A percentile compares a stretch with the other conserved stretches of the same genome.
Conservation (phyloP, 495 filamentous ascomycete genomes). For the Aspergillus panamensis region DNA sequence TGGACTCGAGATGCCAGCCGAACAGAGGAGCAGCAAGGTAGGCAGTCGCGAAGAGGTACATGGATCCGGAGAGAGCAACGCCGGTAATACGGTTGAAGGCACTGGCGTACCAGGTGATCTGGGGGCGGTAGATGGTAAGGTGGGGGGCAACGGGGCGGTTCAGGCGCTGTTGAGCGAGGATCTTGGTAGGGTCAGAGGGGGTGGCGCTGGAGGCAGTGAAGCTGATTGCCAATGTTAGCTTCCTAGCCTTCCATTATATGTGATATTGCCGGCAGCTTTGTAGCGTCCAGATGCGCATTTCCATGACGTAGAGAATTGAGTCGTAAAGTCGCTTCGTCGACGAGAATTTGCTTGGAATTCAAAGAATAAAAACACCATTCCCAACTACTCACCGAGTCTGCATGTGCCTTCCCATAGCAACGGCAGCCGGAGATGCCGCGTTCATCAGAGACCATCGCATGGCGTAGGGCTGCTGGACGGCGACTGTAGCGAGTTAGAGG, state of each 20-base stretch:
- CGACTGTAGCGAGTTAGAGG: slow-evolving; percentile 32
- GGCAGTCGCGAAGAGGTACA: slow-evolving; percentile 80
- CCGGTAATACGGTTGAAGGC: slow-evolving; percentile 80
- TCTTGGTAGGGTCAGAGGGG: slow-evolving; percentile 55
- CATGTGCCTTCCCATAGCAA: slow-evolving; percentile 45
- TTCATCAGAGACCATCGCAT: slow-evolving; percentile 49
- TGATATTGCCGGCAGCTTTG: background rate
- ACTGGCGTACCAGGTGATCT: slow-evolving; percentile 80
- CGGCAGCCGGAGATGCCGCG: slow-evolving; percentile 46
- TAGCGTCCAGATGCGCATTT: background rate
- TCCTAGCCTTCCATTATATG: background rate
- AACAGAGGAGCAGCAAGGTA: slow-evolving; percentile 80
- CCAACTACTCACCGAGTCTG: slow-evolving; percentile 52
- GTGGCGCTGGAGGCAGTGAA: slow-evolving; percentile 58
- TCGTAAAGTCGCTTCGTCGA: background rate
- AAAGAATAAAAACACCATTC: background rate
- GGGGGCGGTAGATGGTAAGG: slow-evolving; percentile 80
- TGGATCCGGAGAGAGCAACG: slow-evolving; percentile 59
- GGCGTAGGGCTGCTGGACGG: slow-evolving; percentile 49
- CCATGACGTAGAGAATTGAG: slow-evolving; percentile 31
- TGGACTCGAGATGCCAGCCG: slow-evolving; percentile 82
- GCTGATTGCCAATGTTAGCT: slow-evolving; percentile 23
- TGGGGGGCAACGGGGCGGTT: slow-evolving; percentile 84
- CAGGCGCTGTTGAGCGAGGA: slow-evolving; percentile 83
- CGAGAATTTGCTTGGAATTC: background rate